phyloP scores from a whole-genome alignment of 106 monocot species.

The Gastrodia elata region DNA sequence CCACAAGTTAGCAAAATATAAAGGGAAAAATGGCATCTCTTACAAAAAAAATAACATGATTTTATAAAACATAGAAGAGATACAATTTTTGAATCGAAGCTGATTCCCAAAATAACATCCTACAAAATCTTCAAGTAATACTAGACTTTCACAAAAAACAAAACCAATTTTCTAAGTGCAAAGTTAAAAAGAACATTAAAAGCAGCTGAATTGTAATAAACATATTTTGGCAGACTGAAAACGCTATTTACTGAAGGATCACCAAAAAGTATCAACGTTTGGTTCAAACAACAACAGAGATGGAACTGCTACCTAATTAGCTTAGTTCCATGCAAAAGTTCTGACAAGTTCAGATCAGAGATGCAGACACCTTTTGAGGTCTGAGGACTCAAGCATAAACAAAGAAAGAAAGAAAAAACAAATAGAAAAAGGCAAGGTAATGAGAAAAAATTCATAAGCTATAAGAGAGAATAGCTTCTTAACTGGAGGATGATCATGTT shows the following conservation, averaged over 20 bases:
- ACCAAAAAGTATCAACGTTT: neutral
- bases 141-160: too few relatives aligned
- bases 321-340: neutral
- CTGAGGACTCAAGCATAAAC: neutral
- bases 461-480: neutral
- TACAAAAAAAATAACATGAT: too few relatives aligned
- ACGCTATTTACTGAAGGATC: neutral
- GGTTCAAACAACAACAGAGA: neutral
- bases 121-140: neutral
- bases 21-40: too few relatives aligned
- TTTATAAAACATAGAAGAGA: too few relatives aligned
- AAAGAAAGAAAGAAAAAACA: neutral
- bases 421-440: neutral
- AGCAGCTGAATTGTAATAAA: too few relatives aligned
- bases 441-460: slow-evolving; percentile 1
- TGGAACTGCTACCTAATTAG: slow-evolving; percentile 1
- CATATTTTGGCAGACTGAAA: neutral
- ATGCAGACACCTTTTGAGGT: neutral
- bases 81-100: too few relatives aligned
- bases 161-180: too few relatives aligned
- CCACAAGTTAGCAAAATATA: too few relatives aligned
- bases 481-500: neutral
- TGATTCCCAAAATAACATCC: too few relatives aligned
- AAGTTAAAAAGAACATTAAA: too few relatives aligned
- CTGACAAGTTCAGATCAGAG: neutral